Percentiles rank a stretch among this genome's conserved stretches.
Evolutionary conservation across 2,329 filamentous ascomycete species (phyloP).

Genomic region (Biscogniauxia sp.): DNA sequence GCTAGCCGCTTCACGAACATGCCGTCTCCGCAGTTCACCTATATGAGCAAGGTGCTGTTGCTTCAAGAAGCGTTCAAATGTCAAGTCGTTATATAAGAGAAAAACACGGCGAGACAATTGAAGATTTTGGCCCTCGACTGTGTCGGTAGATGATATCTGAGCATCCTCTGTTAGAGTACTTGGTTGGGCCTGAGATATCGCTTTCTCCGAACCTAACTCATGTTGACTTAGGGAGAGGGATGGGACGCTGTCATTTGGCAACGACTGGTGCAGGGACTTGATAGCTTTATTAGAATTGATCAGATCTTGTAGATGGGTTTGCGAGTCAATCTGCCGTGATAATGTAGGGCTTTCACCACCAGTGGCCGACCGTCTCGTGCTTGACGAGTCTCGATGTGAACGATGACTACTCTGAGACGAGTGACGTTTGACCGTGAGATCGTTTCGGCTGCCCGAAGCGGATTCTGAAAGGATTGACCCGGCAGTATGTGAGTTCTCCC

Average conservation of each 20-base stretch:
- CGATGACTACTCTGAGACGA: slow-evolving; percentile 52
- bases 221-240: slow-evolving; percentile 53
- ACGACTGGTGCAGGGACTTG: slow-evolving; percentile 54
- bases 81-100: slow-evolving; percentile 74
- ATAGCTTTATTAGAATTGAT: slow-evolving; percentile 58
- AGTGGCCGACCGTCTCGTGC: slow-evolving; percentile 38
- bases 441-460: slow-evolving; percentile 37
- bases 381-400: slow-evolving; percentile 47
- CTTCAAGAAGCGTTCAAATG: slow-evolving; percentile 81
- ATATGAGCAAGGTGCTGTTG: slow-evolving; percentile 81
- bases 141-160: slow-evolving; percentile 24
- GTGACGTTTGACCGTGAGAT: slow-evolving; percentile 39
- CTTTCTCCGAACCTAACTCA: slow-evolving; percentile 43
- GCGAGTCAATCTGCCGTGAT: slow-evolving; percentile 50
- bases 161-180: slow-evolving; percentile 26
- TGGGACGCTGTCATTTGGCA: slow-evolving; percentile 57
- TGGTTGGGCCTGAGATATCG: slow-evolving; percentile 29
- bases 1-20: slow-evolving; percentile 72
- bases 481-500: slow-evolving; percentile 52
- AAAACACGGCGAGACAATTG: slow-evolving; percentile 73
- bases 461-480: slow-evolving; percentile 50
- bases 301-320: slow-evolving; percentile 59
- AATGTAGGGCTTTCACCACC: slow-evolving; percentile 62
- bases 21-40: slow-evolving; percentile 70
- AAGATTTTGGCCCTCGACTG: slow-evolving; percentile 32